phyloP scores from a whole-genome alignment of 352 stramenopile species.

The Phytopythium vexans region DNA sequence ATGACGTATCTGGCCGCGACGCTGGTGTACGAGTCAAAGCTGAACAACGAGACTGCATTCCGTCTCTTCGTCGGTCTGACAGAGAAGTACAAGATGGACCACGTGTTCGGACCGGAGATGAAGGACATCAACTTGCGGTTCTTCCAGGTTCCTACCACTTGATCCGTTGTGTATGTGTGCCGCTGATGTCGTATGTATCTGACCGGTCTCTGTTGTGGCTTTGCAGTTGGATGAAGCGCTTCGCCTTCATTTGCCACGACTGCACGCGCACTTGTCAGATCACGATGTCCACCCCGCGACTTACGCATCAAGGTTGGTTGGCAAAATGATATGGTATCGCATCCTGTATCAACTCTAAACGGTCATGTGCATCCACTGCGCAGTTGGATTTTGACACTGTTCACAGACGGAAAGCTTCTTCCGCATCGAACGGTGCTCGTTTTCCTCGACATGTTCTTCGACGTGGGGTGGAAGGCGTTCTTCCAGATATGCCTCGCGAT shows the following conservation, averaged over 20 bases:
- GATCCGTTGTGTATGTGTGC: neutral
- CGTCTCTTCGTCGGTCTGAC: slow-evolving; percentile 45
- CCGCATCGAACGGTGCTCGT: slow-evolving; percentile 30
- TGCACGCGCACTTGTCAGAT: slow-evolving; percentile 44
- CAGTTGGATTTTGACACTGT: slow-evolving; percentile 55
- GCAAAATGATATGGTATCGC: no score
- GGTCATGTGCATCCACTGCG: neutral
- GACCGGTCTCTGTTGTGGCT: neutral
- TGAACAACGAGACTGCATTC: slow-evolving; percentile 45
- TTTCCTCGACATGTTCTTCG: slow-evolving; percentile 48
- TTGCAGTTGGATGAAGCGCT: slow-evolving; percentile 37
- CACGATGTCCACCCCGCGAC: slow-evolving; percentile 40
- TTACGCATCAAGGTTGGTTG: slow-evolving; percentile 38
- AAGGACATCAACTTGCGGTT: slow-evolving; percentile 51
- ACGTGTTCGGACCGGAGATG: slow-evolving; percentile 45
- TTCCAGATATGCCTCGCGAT: slow-evolving; percentile 39
- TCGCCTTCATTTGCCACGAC: slow-evolving; percentile 27
- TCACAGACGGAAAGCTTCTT: slow-evolving; percentile 43
- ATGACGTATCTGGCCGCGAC: slow-evolving; percentile 45
- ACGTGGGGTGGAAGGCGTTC: slow-evolving; percentile 47
- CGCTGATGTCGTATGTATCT: neutral
- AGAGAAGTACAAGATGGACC: slow-evolving; percentile 47
- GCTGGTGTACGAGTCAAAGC: slow-evolving; percentile 41
- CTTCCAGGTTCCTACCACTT: slow-evolving; percentile 19
- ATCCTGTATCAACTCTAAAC: neutral